Percentiles rank a stretch among this genome's conserved stretches.
Conservation (phyloP, 139 green algal genomes). For the Coelastrella sp. region DNA sequence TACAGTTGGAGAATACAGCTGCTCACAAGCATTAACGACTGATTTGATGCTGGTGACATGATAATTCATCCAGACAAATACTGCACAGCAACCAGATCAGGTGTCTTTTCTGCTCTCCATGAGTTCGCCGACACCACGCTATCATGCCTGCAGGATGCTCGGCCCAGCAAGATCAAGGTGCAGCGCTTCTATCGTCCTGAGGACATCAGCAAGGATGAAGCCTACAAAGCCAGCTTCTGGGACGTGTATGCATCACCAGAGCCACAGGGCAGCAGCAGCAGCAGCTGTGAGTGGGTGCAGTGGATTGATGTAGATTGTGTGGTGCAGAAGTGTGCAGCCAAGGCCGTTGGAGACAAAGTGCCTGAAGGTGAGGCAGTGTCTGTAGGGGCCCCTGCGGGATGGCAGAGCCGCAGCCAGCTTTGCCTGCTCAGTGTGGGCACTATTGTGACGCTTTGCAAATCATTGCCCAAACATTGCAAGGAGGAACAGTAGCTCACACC, state of each 20-base stretch:
- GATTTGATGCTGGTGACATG: too few relatives aligned
- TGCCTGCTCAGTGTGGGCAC: too few relatives aligned
- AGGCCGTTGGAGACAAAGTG: background rate
- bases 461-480: too few relatives aligned
- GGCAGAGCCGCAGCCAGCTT: too few relatives aligned
- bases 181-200: slow-evolving; percentile 92
- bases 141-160: background rate
- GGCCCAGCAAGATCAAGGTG: slow-evolving; percentile 55
- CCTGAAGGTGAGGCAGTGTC: background rate
- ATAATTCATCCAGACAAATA: too few relatives aligned
- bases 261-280: background rate
- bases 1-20: too few relatives aligned
- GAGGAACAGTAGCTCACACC: too few relatives aligned
- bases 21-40: too few relatives aligned
- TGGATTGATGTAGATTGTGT: slow-evolving; percentile 67
- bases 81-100: background rate
- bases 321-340: slow-evolving; percentile 63
- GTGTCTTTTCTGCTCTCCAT: background rate
- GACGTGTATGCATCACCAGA: slow-evolving; percentile 81
- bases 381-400: background rate
- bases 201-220: slow-evolving; percentile 81
- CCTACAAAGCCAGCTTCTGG: slow-evolving; percentile 78
- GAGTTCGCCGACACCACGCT: too few relatives aligned
- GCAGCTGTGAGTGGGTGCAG: slow-evolving; percentile 30
- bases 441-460: too few relatives aligned